Conservation (phyloP, 805 yeast species). For the Lipomyces chichibuensis region DNA sequence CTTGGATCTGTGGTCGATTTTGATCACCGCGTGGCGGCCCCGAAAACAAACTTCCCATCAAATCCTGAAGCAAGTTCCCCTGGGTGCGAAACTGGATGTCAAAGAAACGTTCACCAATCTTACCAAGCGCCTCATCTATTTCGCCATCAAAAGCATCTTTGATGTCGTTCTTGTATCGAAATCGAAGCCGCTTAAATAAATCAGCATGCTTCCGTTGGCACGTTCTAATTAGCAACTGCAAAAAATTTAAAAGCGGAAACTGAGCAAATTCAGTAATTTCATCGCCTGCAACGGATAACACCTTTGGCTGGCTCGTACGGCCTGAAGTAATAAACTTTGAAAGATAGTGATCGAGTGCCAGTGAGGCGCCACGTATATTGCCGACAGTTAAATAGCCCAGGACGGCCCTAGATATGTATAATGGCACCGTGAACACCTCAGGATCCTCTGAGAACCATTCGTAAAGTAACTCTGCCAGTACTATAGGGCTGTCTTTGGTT, state of each 20-base stretch:
- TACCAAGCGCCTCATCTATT: slow-evolving; percentile 53
- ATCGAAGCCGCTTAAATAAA: slow-evolving; percentile 57
- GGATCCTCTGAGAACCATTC: slow-evolving; percentile 50
- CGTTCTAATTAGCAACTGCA: slow-evolving; percentile 65
- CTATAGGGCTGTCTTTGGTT: slow-evolving; percentile 53
- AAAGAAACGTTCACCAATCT: slow-evolving; percentile 65
- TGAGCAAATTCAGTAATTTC: slow-evolving; percentile 45
- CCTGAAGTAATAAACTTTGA: slow-evolving; percentile 40
- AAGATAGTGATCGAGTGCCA: slow-evolving; percentile 49
- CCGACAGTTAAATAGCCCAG: slow-evolving; percentile 72
- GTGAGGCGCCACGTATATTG: slow-evolving; percentile 62
- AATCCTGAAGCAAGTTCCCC: slow-evolving; percentile 62
- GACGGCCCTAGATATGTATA: slow-evolving; percentile 60
- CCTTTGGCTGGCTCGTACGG: slow-evolving; percentile 14
- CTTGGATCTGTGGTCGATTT: slow-evolving; percentile 4
- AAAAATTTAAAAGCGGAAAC: slow-evolving; percentile 62
- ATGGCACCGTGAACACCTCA: slow-evolving; percentile 41
- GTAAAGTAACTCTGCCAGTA: slow-evolving; percentile 54
- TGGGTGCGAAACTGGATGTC: slow-evolving; percentile 58
- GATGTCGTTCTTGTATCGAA: slow-evolving; percentile 50
- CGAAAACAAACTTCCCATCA: slow-evolving; percentile 70
- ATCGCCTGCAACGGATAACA: slow-evolving; percentile 38
- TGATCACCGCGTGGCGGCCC: slow-evolving; percentile 16
- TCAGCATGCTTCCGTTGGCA: slow-evolving; percentile 58
- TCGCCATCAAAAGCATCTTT: slow-evolving; percentile 44